phyloP scores from a whole-genome alignment of 1,284 basidiomycete genomes.

The Chiua sp. region DNA sequence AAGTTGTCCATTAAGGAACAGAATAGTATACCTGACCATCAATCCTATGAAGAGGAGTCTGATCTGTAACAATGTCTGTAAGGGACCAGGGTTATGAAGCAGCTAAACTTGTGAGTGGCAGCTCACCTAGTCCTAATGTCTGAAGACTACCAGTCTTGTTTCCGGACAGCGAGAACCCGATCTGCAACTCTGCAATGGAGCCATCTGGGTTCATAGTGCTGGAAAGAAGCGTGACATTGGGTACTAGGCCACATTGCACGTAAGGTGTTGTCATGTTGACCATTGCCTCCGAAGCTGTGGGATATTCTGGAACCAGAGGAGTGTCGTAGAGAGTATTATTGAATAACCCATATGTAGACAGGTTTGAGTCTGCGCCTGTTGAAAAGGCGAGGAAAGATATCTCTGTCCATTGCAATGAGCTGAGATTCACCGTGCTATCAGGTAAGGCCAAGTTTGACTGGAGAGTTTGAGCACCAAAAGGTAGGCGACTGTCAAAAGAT shows the following conservation, averaged over 20 bases:
- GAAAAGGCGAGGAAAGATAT: not conserved
- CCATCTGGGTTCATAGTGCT: not conserved
- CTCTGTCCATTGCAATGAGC: not conserved
- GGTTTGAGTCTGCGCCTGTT: not conserved
- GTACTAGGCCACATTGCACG: constrained; percentile 5
- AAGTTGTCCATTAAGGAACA: not conserved
- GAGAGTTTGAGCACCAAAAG: not conserved
- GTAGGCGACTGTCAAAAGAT: constrained; percentile 5
- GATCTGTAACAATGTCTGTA: not conserved
- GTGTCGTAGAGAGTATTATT: constrained; percentile 8
- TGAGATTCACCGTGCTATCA: not conserved
- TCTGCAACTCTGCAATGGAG: not conserved
- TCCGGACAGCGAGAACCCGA: not conserved
- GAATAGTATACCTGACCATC: not conserved
- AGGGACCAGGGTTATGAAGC: not conserved
- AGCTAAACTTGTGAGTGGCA: not conserved
- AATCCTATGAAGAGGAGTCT: not conserved
- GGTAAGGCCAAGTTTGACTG: constrained; percentile 4
- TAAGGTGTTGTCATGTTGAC: constrained; percentile 17
- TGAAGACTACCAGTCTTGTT: not conserved
- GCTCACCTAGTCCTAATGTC: not conserved
- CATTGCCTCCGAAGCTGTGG: not conserved
- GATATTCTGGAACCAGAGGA: not conserved
- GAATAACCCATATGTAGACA: not conserved
- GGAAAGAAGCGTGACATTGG: constrained; percentile 2